A percentile compares a stretch with the other conserved stretches of the same genome.
These are phyloP conservation scores for Calonectria fujianensis DNA, from an alignment of 2,329 filamentous ascomycete genomes.

Conservation along the genomic window DNA sequence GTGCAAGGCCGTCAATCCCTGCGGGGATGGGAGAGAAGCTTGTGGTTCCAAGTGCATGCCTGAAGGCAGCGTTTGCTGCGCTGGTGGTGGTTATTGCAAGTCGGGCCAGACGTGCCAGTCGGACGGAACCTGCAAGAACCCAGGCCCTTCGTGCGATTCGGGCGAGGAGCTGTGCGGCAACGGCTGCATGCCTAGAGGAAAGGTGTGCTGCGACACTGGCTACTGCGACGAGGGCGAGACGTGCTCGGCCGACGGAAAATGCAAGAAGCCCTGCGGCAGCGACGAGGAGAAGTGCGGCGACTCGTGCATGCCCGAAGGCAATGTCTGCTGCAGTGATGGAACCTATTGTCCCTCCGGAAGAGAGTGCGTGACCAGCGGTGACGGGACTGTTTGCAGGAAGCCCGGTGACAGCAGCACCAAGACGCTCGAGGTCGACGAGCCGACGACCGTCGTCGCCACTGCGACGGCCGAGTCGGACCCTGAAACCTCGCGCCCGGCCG, in stretches of 20 bases:
- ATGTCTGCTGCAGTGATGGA: neutral
- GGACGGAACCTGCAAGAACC: too few relatives aligned
- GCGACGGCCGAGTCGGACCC: neutral
- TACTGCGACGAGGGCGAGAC: slow-evolving; percentile 10
- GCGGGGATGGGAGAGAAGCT: neutral
- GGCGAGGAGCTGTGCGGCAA: slow-evolving; percentile 17
- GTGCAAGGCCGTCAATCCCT: neutral
- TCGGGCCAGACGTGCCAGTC: too few relatives aligned
- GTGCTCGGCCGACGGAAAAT: neutral
- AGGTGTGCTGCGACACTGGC: slow-evolving; percentile 7
- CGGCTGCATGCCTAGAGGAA: slow-evolving; percentile 30
- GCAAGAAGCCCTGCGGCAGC: neutral
- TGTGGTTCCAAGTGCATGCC: too few relatives aligned
- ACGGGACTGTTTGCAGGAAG: neutral
- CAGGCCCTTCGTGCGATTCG: too few relatives aligned
- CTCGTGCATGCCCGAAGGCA: slow-evolving; percentile 17
- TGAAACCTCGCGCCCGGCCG: neutral
- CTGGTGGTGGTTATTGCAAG: too few relatives aligned
- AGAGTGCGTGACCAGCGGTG: neutral
- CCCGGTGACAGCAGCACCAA: neutral
- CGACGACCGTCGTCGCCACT: neutral
- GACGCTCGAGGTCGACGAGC: neutral
- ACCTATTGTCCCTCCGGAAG: slow-evolving; percentile 20
- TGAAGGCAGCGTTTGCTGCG: too few relatives aligned
- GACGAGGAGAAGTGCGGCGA: neutral